Evolutionary conservation across 2,329 filamentous ascomycete species (phyloP), one percentile per base, ranked within the genome.

Genomic region (Paraphaeosphaeria sporulosa): DNA sequence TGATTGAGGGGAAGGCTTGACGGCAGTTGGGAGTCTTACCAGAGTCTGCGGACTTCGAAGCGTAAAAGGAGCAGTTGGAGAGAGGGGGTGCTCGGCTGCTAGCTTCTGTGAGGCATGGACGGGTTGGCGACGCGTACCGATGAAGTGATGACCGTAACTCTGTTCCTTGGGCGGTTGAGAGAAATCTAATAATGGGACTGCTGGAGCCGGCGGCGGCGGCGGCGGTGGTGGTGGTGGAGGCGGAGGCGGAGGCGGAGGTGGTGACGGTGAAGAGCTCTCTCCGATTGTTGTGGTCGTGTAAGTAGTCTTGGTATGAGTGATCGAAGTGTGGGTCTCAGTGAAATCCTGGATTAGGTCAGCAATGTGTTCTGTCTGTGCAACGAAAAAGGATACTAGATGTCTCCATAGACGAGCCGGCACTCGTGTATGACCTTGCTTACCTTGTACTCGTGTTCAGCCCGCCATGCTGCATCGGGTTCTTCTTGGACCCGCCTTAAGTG

Each of bases 51-150:
- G 50, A 8, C 15, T 8, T n/a, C 21, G 52, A 2, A 61, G 64
- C 12, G 49, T 55, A 13, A 40, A 43, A n/a, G 63, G 61, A n/a
- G 56, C 59, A 9, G 47, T 44, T 10, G 62, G 49, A 21, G 43
- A 50, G 7, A 44, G 27, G 23, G 49, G 30, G 23, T 57, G 59
- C n/a, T 61, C 59, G 36, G 57, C 48, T 25, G 64, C 50, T 7
- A 43, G 40, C 19, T 70, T 64, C 32, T 73, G 69, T 0, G 70
- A 70, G 21, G 61, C 51, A 51, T 72, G 70, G 44, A 71, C 59
- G 4, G 71, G 71, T 25, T 63, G 60, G 1, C 59, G 61, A 7
- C 71, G 70, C 7, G 55, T 66, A 10, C 71, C 69, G 1, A 73
- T 58, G 19, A 47, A 66, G 61, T 64, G 64, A 44, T 60, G 67